These are phyloP conservation scores for Plantago ovata DNA, from an alignment of 257 asterid genomes.

Conservation along the genomic window DNA sequence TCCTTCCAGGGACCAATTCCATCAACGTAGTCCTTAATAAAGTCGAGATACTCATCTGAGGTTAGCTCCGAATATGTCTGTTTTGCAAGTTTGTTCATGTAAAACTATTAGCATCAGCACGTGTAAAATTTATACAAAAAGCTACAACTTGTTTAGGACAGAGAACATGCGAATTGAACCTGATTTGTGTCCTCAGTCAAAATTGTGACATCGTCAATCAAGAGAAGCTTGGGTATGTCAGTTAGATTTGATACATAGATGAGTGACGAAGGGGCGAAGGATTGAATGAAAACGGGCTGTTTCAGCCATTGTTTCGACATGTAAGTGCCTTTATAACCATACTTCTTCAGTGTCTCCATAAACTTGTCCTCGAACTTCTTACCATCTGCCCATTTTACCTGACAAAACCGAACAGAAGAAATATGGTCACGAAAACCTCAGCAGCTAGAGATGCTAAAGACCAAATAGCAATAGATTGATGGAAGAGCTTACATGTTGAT, in stretches of 20 bases:
- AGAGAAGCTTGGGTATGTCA: conserved; percentile 74
- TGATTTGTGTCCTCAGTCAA: conserved; percentile 94
- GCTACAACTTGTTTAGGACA: no score
- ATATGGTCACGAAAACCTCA: background rate
- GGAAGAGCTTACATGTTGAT: conserved; percentile 61
- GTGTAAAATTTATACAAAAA: no score
- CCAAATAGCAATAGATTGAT: conserved; percentile 1
- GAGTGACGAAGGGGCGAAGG: conserved; percentile 92
- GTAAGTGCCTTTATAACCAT: conserved; percentile 81
- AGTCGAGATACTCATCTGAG: conserved; percentile 75
- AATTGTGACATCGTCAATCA: conserved; percentile 49
- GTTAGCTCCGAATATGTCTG: conserved; percentile 92
- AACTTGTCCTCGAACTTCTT: conserved; percentile 85
- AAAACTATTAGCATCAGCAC: background rate
- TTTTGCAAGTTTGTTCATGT: conserved; percentile 12
- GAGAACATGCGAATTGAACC: no score
- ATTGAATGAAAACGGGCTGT: conserved; percentile 82
- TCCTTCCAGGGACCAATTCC: conserved; percentile 99
- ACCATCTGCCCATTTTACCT: conserved; percentile 91
- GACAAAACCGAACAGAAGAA: conserved; percentile 19
- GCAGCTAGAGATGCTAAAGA: background rate
- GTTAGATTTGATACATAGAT: conserved; percentile 65
- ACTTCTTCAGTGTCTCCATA: conserved; percentile 66
- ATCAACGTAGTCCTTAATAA: conserved; percentile 76
- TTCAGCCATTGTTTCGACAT: conserved; percentile 85